Percentiles rank a stretch among this genome's conserved stretches.
phyloP scores from a whole-genome alignment of 441 rosid species.

The Croton laevigatus region DNA sequence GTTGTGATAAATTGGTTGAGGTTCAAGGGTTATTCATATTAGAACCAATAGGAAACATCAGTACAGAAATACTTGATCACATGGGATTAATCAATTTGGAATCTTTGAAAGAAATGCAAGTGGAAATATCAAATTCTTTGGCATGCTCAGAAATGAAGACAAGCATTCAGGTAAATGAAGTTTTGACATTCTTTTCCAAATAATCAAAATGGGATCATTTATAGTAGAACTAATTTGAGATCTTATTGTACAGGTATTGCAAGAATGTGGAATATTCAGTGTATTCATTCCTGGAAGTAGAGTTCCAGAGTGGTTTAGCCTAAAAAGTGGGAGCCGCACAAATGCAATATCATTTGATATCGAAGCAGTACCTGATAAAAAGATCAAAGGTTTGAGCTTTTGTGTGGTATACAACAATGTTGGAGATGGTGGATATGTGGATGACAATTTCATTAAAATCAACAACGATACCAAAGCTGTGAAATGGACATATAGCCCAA shows the following conservation, averaged over 20 bases:
- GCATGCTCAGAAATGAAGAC: constrained; percentile 16
- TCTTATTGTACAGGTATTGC: constrained; percentile 8
- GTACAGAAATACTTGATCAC: constrained; percentile 4
- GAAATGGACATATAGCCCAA: constrained; percentile 23
- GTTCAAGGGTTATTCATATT: constrained; percentile 21
- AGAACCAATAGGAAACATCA: constrained; percentile 12
- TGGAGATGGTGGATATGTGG: not conserved
- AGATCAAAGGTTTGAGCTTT: constrained; percentile 17
- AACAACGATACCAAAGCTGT: constrained; percentile 10
- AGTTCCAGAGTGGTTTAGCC: constrained; percentile 22
- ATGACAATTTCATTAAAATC: not conserved
- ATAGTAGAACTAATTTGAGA: not conserved
- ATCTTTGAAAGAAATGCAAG: constrained; percentile 10
- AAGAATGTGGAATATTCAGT: constrained; percentile 22
- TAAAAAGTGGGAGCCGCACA: not conserved
- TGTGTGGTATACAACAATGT: constrained; percentile 12
- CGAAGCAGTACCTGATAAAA: not conserved
- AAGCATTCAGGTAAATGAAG: constrained; percentile 8
- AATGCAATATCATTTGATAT: constrained; percentile 17
- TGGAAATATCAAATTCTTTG: constrained; percentile 22
- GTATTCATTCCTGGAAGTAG: constrained; percentile 23
- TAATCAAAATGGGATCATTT: too few species aligned
- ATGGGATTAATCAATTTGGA: constrained; percentile 15
- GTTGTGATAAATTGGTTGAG: constrained; percentile 15
- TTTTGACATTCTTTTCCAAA: too few species aligned